Evolutionary conservation across 148 eudicot genomes (phyloP).

Genomic region (Talinum fruticosum): DNA sequence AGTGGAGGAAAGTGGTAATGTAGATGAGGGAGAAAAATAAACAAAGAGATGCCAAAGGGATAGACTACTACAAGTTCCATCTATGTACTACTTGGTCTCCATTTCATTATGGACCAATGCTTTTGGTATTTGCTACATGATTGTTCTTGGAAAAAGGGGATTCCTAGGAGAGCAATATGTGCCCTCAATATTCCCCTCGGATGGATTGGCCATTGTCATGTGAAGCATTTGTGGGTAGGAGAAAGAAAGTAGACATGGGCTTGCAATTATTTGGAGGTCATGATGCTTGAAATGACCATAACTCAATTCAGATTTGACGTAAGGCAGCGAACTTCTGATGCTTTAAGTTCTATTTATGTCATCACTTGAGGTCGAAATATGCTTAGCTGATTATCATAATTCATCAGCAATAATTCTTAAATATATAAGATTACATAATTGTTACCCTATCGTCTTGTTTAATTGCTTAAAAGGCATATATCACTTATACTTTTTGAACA

Average conservation of each 20-base stretch:
- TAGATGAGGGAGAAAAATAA: background rate
- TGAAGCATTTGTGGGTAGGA: background rate
- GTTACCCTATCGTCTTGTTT: no score
- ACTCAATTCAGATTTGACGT: background rate
- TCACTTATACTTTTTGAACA: no score
- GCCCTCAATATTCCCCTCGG: background rate
- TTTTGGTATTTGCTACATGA: constrained; percentile 15
- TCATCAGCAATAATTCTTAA: no score
- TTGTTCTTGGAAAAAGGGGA: constrained; percentile 21
- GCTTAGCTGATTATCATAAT: no score
- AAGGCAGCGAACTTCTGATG: background rate
- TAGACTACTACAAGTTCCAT: constrained; percentile 11
- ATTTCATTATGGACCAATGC: constrained; percentile 28
- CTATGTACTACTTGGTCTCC: constrained; percentile 19
- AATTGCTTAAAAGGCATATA: no score
- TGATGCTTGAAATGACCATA: background rate
- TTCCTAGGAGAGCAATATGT: constrained; percentile 24
- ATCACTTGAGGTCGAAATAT: no score
- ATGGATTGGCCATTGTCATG: background rate
- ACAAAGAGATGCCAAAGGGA: constrained; percentile 22
- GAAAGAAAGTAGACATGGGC: background rate
- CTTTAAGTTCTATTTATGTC: background rate
- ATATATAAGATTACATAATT: no score
- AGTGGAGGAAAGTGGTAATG: constrained; percentile 1
- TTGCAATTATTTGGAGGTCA: background rate